Conservation (phyloP, 257 asterid species). For the Solanum ahanhuiri region DNA sequence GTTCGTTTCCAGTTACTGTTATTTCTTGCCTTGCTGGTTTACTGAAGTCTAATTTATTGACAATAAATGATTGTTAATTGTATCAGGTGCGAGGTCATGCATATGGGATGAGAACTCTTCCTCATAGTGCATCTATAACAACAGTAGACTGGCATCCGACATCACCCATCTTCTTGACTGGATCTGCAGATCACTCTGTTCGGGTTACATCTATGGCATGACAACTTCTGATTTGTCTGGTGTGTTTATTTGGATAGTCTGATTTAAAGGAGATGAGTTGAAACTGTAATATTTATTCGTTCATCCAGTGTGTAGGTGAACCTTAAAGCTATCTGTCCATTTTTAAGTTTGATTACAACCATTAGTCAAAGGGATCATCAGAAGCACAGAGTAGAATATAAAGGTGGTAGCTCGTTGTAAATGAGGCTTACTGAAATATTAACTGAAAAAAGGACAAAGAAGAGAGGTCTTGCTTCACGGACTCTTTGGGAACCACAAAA, state of each 20-base stretch:
- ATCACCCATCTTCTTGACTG: constrained; percentile 74
- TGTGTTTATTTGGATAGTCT: background rate
- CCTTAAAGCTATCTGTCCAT: background rate
- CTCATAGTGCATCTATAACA: constrained; percentile 65
- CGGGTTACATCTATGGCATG: constrained; percentile 57
- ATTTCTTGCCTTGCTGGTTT: background rate
- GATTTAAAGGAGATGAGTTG: background rate
- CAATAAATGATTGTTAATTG: background rate
- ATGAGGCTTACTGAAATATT: background rate
- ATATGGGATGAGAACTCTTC: constrained; percentile 56
- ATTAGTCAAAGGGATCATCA: background rate
- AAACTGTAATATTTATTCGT: background rate
- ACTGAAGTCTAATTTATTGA: background rate
- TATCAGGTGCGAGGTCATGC: constrained; percentile 49
- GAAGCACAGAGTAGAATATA: background rate
- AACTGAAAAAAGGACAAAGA: background rate
- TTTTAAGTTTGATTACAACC: background rate
- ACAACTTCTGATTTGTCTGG: constrained; percentile 5
- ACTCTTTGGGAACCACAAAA: background rate
- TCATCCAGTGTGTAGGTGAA: background rate
- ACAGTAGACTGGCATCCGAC: constrained; percentile 97
- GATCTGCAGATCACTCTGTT: constrained; percentile 87
- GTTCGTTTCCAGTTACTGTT: background rate
- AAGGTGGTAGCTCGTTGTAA: background rate
- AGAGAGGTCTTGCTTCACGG: background rate